These are phyloP conservation scores for Oenanthe sinensis DNA, from an alignment of 129 eudicot species.

Conservation along the genomic window DNA sequence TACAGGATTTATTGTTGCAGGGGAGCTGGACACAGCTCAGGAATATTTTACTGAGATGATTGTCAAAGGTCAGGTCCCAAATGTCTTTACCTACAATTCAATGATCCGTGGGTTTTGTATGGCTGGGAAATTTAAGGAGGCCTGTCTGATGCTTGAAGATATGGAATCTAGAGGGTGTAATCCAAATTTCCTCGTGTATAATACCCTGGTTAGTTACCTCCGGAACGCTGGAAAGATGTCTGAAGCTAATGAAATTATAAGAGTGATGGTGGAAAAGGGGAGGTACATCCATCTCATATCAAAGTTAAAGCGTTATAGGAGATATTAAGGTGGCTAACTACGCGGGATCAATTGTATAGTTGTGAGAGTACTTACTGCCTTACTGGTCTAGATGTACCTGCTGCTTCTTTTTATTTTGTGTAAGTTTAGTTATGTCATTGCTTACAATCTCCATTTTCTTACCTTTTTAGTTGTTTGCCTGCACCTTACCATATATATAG, in stretches of 20 bases:
- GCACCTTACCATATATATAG: not conserved
- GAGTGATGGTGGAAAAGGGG: constrained; percentile 67
- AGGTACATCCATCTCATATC: constrained; percentile 47
- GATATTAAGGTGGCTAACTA: constrained; percentile 34
- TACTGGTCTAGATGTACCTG: constrained; percentile 9
- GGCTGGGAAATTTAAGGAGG: constrained; percentile 59
- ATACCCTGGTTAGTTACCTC: constrained; percentile 61
- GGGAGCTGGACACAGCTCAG: constrained; percentile 63
- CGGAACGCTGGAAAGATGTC: constrained; percentile 64
- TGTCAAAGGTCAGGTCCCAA: constrained; percentile 61
- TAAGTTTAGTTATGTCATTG: not conserved
- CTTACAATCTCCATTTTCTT: not conserved
- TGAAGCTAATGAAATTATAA: constrained; percentile 60
- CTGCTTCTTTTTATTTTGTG: constrained; percentile 16
- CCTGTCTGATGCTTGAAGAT: constrained; percentile 73
- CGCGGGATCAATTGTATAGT: constrained; percentile 11
- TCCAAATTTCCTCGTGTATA: constrained; percentile 89
- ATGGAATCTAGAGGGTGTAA: constrained; percentile 85
- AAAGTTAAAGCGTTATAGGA: constrained; percentile 42
- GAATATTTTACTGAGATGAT: constrained; percentile 60
- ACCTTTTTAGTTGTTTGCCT: not conserved
- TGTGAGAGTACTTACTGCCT: constrained; percentile 7
- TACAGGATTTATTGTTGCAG: constrained; percentile 55
- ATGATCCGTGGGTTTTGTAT: constrained; percentile 91
- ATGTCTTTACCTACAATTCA: constrained; percentile 82